phyloP scores from a whole-genome alignment of 2,329 filamentous ascomycete species.

The Xylaria sp. region DNA sequence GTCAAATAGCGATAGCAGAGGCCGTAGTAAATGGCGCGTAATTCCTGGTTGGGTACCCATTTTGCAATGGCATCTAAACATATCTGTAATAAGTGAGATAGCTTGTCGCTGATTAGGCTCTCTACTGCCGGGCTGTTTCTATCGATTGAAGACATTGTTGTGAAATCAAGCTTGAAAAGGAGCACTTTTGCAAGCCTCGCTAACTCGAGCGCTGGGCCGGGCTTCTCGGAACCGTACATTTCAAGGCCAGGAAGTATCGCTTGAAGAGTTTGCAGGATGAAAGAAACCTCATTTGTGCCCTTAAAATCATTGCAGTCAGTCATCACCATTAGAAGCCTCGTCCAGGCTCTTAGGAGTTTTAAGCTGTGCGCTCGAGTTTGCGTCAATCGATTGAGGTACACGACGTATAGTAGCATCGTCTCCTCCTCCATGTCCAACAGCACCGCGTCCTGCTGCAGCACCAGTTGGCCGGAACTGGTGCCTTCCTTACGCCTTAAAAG shows the following conservation, averaged over 20 bases:
- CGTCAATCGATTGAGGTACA: constrained; percentile 71
- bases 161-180: constrained; percentile 76
- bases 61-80: constrained; percentile 83
- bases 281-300: constrained; percentile 74
- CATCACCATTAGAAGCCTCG: constrained; percentile 84
- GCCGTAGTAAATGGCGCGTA: constrained; percentile 89
- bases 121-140: constrained; percentile 62
- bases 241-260: constrained; percentile 90
- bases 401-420: constrained; percentile 69
- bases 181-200: constrained; percentile 80
- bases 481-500: constrained; percentile 74
- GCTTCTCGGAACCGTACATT: constrained; percentile 74
- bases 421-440: constrained; percentile 68
- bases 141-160: constrained; percentile 53
- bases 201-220: constrained; percentile 77
- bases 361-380: constrained; percentile 68
- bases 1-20: constrained; percentile 89
- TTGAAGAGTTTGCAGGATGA: constrained; percentile 88
- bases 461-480: constrained; percentile 60
- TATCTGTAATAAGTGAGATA: constrained; percentile 91
- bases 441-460: constrained; percentile 61
- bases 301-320: constrained; percentile 85
- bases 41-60: constrained; percentile 73
- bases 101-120: constrained; percentile 85
- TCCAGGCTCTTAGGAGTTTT: constrained; percentile 82